Evolutionary conservation across 208 protist genomes (phyloP).

Genomic region (Acanthamoeba sp.): DNA sequence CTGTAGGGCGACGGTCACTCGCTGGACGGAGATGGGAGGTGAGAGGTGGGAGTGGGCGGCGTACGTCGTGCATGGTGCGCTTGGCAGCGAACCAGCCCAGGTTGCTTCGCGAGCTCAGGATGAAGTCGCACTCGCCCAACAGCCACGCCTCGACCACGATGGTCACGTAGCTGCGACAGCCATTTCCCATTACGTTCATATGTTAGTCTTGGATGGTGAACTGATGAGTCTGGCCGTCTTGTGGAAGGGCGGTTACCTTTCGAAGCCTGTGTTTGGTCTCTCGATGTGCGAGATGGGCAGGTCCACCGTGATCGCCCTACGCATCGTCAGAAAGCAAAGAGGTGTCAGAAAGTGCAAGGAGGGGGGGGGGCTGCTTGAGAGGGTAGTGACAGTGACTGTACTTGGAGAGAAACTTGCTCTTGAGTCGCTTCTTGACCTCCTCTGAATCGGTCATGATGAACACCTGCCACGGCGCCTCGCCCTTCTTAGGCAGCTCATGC

Average conservation of each 20-base stretch:
- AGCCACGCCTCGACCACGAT: slow-evolving; percentile 33
- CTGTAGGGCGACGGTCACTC: no score
- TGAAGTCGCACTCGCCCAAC: slow-evolving; percentile 31
- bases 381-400: no score
- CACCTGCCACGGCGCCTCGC: background rate
- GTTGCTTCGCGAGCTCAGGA: slow-evolving; percentile 18
- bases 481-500: background rate
- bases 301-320: background rate
- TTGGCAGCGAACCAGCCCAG: slow-evolving; percentile 32
- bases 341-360: no score
- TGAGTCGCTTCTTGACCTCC: background rate
- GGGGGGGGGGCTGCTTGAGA: no score
- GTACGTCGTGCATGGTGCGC: slow-evolving; percentile 3
- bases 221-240: no score
- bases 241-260: background rate
- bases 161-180: background rate
- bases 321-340: no score
- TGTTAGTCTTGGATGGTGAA: no score
- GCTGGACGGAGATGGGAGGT: background rate
- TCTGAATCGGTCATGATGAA: slow-evolving; percentile 27
- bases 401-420: background rate
- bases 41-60: background rate
- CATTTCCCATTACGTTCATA: background rate
- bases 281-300: slow-evolving; percentile 14
- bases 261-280: background rate